Conservation (phyloP, 768 basidiomycete species). For the Tulasnella sp. region DNA sequence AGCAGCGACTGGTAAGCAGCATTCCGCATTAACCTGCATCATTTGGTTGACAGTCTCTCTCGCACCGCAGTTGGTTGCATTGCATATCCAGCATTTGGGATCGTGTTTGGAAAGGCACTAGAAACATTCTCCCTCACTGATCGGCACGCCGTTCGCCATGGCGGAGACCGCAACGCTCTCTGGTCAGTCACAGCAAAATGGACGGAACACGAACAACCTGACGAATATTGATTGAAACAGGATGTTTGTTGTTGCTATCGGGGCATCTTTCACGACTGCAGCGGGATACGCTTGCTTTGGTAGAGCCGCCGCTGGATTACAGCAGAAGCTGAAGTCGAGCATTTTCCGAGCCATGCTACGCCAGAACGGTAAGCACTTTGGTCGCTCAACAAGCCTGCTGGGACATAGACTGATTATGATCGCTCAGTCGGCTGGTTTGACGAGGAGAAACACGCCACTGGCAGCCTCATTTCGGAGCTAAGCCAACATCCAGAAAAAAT, state of each 20-base stretch:
- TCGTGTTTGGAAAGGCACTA: conserved; percentile 53
- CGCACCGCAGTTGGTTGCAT: conserved; percentile 50
- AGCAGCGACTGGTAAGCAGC: conserved; percentile 44
- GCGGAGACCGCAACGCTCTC: conserved; percentile 64
- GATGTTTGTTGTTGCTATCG: conserved; percentile 76
- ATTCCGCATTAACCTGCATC: conserved; percentile 34
- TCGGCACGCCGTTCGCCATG: conserved; percentile 45
- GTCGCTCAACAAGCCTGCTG: conserved; percentile 29
- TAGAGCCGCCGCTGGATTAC: conserved; percentile 63
- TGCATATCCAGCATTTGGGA: conserved; percentile 68
- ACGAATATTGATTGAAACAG: conserved; percentile 39
- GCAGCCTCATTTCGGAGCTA: conserved; percentile 70
- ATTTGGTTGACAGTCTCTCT: neutral
- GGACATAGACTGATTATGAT: neutral
- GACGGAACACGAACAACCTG: neutral
- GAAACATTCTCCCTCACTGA: conserved; percentile 34
- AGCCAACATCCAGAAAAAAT: conserved; percentile 88
- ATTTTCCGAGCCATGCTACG: conserved; percentile 77
- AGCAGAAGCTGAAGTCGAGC: conserved; percentile 62
- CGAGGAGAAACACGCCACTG: conserved; percentile 74
- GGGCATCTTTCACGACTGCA: conserved; percentile 58
- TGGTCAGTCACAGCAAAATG: conserved; percentile 22
- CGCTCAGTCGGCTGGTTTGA: conserved; percentile 80
- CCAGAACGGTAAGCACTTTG: conserved; percentile 70
- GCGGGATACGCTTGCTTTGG: conserved; percentile 70